phyloP scores from a whole-genome alignment of 371 early-diverging fungal species.

The Apophysomyces elegans region DNA sequence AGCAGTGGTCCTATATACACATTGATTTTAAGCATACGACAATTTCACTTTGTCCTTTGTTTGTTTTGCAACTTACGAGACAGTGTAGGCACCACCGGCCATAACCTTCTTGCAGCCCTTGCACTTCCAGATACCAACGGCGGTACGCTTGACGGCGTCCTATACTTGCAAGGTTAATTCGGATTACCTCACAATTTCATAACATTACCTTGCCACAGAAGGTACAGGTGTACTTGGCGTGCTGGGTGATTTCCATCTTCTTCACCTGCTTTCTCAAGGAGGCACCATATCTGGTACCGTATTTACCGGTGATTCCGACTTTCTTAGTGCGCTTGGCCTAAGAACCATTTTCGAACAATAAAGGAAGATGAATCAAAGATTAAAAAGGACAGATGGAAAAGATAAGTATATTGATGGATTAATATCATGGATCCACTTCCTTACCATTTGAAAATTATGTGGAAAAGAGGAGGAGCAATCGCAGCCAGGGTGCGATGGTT shows the following conservation, averaged over 20 bases:
- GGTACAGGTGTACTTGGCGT: slow-evolving; percentile 97
- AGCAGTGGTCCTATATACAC: slow-evolving; percentile 75
- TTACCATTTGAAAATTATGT: slow-evolving; percentile 11
- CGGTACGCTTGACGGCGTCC: slow-evolving; percentile 91
- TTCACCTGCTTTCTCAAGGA: slow-evolving; percentile 98
- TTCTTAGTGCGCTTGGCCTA: slow-evolving; percentile 99
- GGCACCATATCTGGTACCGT: slow-evolving; percentile 99
- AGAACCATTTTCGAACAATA: background rate
- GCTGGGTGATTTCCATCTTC: slow-evolving; percentile 99
- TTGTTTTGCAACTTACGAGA: slow-evolving; percentile 55
- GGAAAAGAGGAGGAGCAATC: slow-evolving; percentile 4
- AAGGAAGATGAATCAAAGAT: background rate
- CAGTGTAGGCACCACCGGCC: slow-evolving; percentile 98
- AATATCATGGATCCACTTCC: background rate
- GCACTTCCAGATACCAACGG: slow-evolving; percentile 99
- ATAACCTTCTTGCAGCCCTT: slow-evolving; percentile 90
- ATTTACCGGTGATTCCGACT: slow-evolving; percentile 99
- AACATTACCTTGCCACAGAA: slow-evolving; percentile 92
- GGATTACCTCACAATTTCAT: background rate
- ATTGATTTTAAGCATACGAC: background rate
- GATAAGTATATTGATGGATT: slow-evolving; percentile 4
- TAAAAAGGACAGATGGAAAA: background rate
- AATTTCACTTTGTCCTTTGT: background rate
- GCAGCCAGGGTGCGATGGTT: slow-evolving; percentile 8
- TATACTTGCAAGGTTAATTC: slow-evolving; percentile 24